A percentile compares a stretch with the other conserved stretches of the same genome.
phyloP scores from a whole-genome alignment of 75 land plant species.

The Gnetum montanum region DNA sequence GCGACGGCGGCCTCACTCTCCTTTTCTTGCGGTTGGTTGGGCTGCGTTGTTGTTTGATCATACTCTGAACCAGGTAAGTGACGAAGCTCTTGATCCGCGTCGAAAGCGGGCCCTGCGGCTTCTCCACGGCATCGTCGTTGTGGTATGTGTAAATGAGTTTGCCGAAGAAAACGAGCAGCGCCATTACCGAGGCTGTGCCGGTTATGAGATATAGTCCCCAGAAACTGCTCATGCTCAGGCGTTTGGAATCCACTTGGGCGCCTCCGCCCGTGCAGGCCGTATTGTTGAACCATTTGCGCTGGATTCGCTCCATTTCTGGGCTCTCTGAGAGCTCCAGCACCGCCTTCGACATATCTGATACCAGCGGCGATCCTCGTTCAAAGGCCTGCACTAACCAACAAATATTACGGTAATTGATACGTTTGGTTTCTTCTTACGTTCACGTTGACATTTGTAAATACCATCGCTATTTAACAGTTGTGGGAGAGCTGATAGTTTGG shows the following conservation, averaged over 20 bases:
- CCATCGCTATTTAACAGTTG: not conserved
- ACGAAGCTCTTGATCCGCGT: too few relatives aligned
- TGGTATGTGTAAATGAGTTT: too few relatives aligned
- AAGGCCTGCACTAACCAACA: slow-evolving; percentile 58
- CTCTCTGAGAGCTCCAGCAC: slow-evolving; percentile 67
- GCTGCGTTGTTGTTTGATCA: too few relatives aligned
- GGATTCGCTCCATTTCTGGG: slow-evolving; percentile 72
- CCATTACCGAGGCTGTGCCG: slow-evolving; percentile 50
- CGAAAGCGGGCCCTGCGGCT: too few relatives aligned
- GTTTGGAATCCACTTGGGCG: slow-evolving; percentile 8
- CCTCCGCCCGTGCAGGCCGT: slow-evolving; percentile 16
- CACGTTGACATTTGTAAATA: not conserved
- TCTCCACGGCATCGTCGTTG: too few relatives aligned
- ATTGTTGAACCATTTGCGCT: slow-evolving; percentile 53
- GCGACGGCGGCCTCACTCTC: too few relatives aligned
- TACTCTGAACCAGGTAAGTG: too few relatives aligned
- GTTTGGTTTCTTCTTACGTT: not conserved
- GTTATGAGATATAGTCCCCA: slow-evolving; percentile 71
- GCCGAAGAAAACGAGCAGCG: slow-evolving; percentile 37
- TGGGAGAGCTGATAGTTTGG: not conserved
- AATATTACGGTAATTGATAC: not conserved
- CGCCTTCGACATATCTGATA: slow-evolving; percentile 80
- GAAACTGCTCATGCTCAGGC: slow-evolving; percentile 40
- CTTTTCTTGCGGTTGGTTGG: too few relatives aligned
- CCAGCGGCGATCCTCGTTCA: slow-evolving; percentile 68